These are phyloP conservation scores for Linum usitatissimum DNA, from an alignment of 345 rosid genomes.

Conservation along the genomic window DNA sequence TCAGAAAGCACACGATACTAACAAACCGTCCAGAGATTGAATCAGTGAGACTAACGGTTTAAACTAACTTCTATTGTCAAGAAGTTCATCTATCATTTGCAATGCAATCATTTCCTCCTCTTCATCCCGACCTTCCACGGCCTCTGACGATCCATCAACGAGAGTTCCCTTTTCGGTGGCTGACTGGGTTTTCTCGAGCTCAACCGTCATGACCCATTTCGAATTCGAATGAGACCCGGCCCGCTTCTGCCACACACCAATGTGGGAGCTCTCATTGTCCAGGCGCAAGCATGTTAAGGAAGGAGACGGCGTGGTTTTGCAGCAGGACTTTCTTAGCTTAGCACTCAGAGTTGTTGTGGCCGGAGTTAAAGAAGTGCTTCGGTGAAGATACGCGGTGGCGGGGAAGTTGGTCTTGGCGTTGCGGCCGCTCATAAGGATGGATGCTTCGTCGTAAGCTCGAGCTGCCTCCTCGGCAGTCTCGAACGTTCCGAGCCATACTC, in stretches of 20 bases:
- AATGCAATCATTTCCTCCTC: conserved; percentile 51
- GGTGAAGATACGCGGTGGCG: not conserved
- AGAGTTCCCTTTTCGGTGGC: conserved; percentile 7
- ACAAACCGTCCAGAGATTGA: no score
- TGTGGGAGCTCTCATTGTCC: conserved; percentile 52
- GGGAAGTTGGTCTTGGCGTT: not conserved
- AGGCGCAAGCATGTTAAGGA: conserved; percentile 64
- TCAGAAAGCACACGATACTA: no score
- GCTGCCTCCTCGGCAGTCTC: not conserved
- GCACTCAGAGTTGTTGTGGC: not conserved
- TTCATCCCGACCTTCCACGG: conserved; percentile 15
- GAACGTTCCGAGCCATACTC: not conserved
- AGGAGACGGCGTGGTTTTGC: conserved; percentile 23
- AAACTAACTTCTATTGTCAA: conserved; percentile 10
- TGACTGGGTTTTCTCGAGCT: conserved; percentile 32
- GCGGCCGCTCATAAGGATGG: not conserved
- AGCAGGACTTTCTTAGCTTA: not conserved
- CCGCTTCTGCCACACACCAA: conserved; percentile 70
- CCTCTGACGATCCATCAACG: conserved; percentile 6
- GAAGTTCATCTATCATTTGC: conserved; percentile 78
- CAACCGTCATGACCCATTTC: conserved; percentile 63
- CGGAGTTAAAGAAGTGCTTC: not conserved
- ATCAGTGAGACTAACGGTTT: no score
- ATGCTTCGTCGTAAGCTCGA: not conserved
- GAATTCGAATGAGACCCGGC: conserved; percentile 44